phyloP scores from a whole-genome alignment of 164 flowering plant species.

The Liriodendron chinense region DNA sequence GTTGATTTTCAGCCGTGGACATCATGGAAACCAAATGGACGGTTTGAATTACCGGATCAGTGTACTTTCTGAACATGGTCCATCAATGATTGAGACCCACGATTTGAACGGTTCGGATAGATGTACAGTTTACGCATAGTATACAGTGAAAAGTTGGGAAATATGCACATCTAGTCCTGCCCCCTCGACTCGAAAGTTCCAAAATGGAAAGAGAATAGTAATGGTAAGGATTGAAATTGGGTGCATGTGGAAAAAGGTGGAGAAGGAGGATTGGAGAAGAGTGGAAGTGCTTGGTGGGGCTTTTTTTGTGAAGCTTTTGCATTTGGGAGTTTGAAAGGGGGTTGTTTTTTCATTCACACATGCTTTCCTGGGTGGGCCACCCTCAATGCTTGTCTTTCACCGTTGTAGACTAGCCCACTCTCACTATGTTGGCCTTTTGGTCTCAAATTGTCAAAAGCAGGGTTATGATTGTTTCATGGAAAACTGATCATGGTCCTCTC shows the following conservation, averaged over 20 bases:
- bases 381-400: background rate
- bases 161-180: background rate
- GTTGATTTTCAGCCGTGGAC: too few relatives aligned
- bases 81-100: too few relatives aligned
- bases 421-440: background rate
- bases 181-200: slow-evolving; percentile 15
- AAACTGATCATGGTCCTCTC: background rate
- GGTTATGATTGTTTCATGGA: background rate
- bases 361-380: background rate
- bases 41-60: background rate
- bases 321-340: slow-evolving; percentile 3
- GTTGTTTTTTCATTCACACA: background rate
- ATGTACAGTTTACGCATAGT: background rate
- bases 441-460: background rate
- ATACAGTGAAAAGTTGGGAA: background rate
- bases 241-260: background rate
- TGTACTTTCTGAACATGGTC: background rate
- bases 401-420: background rate
- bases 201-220: slow-evolving; percentile 1
- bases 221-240: slow-evolving; percentile 14
- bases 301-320: background rate
- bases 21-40: too few relatives aligned
- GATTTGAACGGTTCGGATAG: background rate
- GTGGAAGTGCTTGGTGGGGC: slow-evolving; percentile 8
- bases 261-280: background rate